Evolutionary conservation across 176 grass and related monocot genomes (phyloP), one percentile per base, ranked within the genome.

Genomic region (Cenchrus purpureus): DNA sequence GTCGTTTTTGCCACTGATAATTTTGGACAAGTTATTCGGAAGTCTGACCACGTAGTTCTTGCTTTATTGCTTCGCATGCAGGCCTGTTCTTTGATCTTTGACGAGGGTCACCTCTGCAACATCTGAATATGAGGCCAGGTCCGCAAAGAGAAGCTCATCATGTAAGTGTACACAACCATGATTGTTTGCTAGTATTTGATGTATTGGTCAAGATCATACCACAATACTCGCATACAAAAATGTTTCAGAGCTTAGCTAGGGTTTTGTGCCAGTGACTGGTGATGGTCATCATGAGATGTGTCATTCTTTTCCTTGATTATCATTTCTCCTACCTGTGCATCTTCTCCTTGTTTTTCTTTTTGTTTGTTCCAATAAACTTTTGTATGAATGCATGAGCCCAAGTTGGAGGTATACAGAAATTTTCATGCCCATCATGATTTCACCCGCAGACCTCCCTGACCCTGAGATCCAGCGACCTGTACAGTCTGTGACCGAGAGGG

Each of bases 351-450:
- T 29, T 57, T 67, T 72, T 65, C 20, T 57, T 67, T 72, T 65
- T 68, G 51, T 70, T 25, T 80, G 85, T 84, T 80, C 48, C 89
- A 91, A 80, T 87, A 87, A 37, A 37, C 50, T 74, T 80, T 46
- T 12, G 25, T 83, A 46, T 75, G 32, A 76, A 69, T 84, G 54
- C 52, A 87, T 76, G 44, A 64, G 59, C 76, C 7, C 69, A 76
- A 82, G 48, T 70, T 76, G 76, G 76, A 42, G 69, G 22, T 16
- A 4, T 31, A 65, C 59, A 64, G 43, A 40, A 83, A 62, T 49
- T 87, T 84, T 84, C 89, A 80, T 57, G 85, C 22, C 70, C 76
- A 76, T 91, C 70, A 91, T 87, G 63, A 91, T 91, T 87, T 87
- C 76, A 71, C 64, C 68, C 19, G 37, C 58, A 71, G 85, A 81